These are phyloP conservation scores for Kandelia obovata DNA, from an alignment of 345 rosid genomes.

Conservation along the genomic window DNA sequence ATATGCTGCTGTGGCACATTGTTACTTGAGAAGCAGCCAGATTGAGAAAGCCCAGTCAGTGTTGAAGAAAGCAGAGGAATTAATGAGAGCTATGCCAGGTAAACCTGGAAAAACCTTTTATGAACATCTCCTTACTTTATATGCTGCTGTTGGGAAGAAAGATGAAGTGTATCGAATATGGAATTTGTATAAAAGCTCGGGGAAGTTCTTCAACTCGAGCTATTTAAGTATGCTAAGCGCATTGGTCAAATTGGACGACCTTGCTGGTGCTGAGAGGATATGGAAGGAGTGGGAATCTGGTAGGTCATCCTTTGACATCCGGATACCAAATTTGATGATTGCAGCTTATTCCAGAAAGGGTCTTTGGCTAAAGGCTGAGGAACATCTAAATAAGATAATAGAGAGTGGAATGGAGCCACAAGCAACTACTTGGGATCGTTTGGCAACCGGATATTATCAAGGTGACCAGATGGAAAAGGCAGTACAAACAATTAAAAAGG, in stretches of 20 bases:
- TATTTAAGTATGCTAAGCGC: conserved; percentile 50
- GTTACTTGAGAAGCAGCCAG: conserved; percentile 47
- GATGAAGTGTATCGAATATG: conserved; percentile 53
- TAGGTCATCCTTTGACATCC: conserved; percentile 28
- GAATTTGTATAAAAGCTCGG: conserved; percentile 41
- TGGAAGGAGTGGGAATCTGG: conserved; percentile 52
- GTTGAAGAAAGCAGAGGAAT: conserved; percentile 46
- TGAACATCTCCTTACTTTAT: conserved; percentile 42
- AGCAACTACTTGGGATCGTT: conserved; percentile 34
- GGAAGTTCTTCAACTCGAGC: conserved; percentile 36
- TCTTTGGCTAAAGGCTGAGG: conserved; percentile 54
- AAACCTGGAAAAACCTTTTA: conserved; percentile 23
- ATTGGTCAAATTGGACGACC: conserved; percentile 49
- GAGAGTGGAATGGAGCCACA: conserved; percentile 30
- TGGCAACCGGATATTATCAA: conserved; percentile 39
- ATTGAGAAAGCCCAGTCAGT: conserved; percentile 36
- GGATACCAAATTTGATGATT: conserved; percentile 45
- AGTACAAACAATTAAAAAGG: conserved; percentile 38
- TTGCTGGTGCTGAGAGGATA: conserved; percentile 47
- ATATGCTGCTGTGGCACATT: conserved; percentile 41
- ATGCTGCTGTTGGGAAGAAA: conserved; percentile 43
- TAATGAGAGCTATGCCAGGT: conserved; percentile 17
- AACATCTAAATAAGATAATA: conserved; percentile 21
- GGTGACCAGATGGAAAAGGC: conserved; percentile 40
- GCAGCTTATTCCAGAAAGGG: conserved; percentile 46